Percentiles rank a stretch among this genome's conserved stretches.
Evolutionary conservation across 768 basidiomycete species (phyloP).

Genomic region (Lenzites betulinus): DNA sequence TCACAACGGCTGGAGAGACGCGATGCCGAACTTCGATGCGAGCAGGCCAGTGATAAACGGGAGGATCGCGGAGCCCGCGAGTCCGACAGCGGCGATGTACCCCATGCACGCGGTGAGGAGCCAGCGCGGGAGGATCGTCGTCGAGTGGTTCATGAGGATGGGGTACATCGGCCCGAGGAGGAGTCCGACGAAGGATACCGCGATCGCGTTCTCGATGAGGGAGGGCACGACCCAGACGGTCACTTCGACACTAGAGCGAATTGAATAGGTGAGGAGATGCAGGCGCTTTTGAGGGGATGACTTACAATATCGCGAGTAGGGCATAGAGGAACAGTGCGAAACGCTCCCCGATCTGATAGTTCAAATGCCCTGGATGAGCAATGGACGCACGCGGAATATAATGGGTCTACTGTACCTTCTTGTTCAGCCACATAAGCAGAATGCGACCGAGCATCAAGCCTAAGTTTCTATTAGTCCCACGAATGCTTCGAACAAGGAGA

Average conservation of each 20-base stretch:
- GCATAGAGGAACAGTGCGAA: constrained; percentile 31
- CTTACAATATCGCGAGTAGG: constrained; percentile 29
- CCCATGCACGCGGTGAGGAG: constrained; percentile 57
- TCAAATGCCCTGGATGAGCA: neutral
- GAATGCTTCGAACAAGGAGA: too few relatives aligned
- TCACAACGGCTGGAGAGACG: constrained; percentile 63
- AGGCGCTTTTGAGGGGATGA: neutral
- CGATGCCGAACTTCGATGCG: constrained; percentile 61
- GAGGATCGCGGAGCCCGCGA: constrained; percentile 69
- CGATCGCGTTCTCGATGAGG: constrained; percentile 53
- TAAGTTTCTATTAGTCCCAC: neutral
- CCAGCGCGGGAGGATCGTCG: constrained; percentile 68
- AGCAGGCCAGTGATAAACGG: constrained; percentile 77
- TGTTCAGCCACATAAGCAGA: constrained; percentile 27
- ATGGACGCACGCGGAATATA: too few relatives aligned
- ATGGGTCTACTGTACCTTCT: constrained; percentile 15
- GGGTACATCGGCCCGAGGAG: constrained; percentile 56
- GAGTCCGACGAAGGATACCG: constrained; percentile 37
- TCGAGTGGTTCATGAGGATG: constrained; percentile 67
- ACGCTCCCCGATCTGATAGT: constrained; percentile 28
- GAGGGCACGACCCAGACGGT: constrained; percentile 56
- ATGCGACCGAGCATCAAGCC: constrained; percentile 31
- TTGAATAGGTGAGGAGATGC: neutral
- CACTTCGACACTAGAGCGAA: constrained; percentile 14
- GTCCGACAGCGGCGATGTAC: constrained; percentile 48